Evolutionary conservation across 1,284 basidiomycete species (phyloP), one percentile per base, ranked within the genome.

Genomic region (Ustilago tritici): DNA sequence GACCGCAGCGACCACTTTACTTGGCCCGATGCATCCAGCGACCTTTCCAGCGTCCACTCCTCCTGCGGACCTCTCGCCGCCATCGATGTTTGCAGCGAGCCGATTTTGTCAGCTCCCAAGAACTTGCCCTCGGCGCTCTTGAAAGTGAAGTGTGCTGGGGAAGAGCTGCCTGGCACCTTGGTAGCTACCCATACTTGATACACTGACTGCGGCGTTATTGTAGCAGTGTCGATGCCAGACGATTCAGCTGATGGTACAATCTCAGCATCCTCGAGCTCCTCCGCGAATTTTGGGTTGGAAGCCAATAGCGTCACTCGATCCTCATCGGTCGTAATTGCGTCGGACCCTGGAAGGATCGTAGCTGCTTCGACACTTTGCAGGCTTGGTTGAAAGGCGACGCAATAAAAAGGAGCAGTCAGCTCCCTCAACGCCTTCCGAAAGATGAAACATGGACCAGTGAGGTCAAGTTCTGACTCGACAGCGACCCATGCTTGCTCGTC

Each of bases 1-100:
- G 81, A 80, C 10, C 78, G 71, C 31, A 76, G 54, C 49, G 41
- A 56, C 74, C 70, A 68, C 10, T 4, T 12, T 4, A 32, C 60
- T 28, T 40, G 28, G 23, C 8, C 28, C 8, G 41, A 49, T 40
- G 46, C 9, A 17, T 34, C n/a, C 17, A 32, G 6, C 3, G 46
- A 43, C 36, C 28, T 6, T 6, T 76, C 55, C 1, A 82, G n/a
- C 2, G 52, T 69, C 81, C 81, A 84, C 41, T 78, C 78, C 46
- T 84, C 82, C 52, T 82, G 82, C 3, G 82, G 82, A 0, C 82
- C 82, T 38, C 82, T 74, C 17, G 82, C 82, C 66, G 81, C 80
- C 62, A 72, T 73, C 0, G 59, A 35, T 5, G 80, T 80, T 9
- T 52, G 60, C 6, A 84, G 64, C 5, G 40, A 36, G 17, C 82